These are phyloP conservation scores for Prunus dulcis DNA, from an alignment of 306 rosid species.

Conservation along the genomic window DNA sequence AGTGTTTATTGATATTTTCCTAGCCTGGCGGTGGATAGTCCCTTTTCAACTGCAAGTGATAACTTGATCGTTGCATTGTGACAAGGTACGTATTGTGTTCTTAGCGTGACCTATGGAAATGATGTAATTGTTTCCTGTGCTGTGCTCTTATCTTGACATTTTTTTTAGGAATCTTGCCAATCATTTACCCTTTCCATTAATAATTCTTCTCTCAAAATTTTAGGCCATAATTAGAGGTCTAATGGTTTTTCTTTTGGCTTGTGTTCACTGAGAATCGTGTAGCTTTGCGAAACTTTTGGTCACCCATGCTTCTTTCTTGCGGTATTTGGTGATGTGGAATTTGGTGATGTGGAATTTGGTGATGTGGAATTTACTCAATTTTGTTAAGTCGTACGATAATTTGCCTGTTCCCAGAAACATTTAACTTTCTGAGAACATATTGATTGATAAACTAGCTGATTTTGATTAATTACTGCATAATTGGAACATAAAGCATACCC, in stretches of 20 bases:
- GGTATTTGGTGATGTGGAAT: no score
- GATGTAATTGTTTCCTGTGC: not conserved
- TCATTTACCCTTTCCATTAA: not conserved
- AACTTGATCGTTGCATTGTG: slow-evolving; percentile 87
- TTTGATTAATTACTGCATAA: no score
- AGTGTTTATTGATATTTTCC: slow-evolving; percentile 76
- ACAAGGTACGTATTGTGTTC: slow-evolving; percentile 54
- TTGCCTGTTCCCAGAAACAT: no score
- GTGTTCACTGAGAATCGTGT: not conserved
- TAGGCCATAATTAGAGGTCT: no score
- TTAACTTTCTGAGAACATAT: no score
- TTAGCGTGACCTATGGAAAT: not conserved
- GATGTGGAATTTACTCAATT: no score
- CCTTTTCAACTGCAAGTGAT: slow-evolving; percentile 93
- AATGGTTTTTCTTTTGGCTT: not conserved
- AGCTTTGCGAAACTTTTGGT: no score
- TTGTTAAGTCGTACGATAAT: no score
- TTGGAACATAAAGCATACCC: no score
- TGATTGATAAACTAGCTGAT: no score
- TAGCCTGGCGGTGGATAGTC: slow-evolving; percentile 84
- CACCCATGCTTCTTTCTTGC: no score
- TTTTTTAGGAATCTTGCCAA: slow-evolving; percentile 8
- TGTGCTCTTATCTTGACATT: not conserved
- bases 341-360: no score
- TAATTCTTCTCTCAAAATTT: not conserved